phyloP scores from a whole-genome alignment of 1,284 basidiomycete genomes.

The Moesziomyces sp. region DNA sequence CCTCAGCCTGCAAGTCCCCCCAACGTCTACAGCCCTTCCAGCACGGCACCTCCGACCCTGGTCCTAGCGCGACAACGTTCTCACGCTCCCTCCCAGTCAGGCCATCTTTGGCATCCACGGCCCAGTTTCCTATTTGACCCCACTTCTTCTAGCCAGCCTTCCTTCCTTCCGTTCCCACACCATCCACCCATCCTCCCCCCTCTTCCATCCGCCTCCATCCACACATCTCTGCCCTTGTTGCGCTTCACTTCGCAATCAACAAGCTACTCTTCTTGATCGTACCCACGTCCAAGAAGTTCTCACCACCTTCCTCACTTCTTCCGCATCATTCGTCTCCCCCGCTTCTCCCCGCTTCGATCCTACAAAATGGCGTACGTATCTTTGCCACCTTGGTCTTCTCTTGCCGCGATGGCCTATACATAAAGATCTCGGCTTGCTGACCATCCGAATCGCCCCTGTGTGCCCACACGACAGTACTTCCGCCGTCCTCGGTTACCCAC shows the following conservation, averaged over 20 bases:
- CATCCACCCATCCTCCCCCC: conserved; percentile 13
- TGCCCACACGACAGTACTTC: conserved; percentile 38
- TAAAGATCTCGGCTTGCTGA: no score
- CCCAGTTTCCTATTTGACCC: conserved; percentile 27
- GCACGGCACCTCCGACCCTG: neutral
- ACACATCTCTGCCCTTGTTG: neutral
- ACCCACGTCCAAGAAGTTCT: conserved; percentile 14
- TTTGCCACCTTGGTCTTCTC: no score
- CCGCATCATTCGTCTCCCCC: conserved; percentile 16
- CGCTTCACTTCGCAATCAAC: conserved; percentile 1
- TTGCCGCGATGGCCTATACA: no score
- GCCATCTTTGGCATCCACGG: conserved; percentile 1
- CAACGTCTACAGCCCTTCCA: conserved; percentile 16
- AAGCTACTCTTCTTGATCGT: conserved; percentile 24
- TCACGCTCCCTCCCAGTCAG: neutral
- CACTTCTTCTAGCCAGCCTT: conserved; percentile 1
- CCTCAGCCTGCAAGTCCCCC: conserved; percentile 6
- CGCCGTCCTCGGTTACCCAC: conserved; percentile 86
- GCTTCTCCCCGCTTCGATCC: conserved; percentile 14
- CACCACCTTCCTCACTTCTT: conserved; percentile 8
- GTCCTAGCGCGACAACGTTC: conserved; percentile 28
- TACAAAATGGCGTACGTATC: conserved; percentile 46
- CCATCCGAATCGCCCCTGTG: neutral
- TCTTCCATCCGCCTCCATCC: conserved; percentile 4
- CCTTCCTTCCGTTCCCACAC: conserved; percentile 9